Base-by-base conservation (phyloP, 2,329 filamentous ascomycete species). In the Akanthomyces uredinophilus region DNA sequence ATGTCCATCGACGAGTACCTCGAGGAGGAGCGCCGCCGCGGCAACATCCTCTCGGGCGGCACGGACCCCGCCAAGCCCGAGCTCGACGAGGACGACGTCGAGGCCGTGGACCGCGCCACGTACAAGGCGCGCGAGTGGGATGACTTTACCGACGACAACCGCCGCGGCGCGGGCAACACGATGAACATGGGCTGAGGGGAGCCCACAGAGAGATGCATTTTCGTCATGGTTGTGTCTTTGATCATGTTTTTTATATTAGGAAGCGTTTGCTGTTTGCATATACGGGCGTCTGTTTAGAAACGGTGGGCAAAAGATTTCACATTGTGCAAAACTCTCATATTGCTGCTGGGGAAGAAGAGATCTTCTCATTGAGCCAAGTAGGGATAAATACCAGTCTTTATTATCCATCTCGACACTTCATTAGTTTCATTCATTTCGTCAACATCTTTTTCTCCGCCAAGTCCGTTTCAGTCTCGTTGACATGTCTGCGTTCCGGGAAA, bases 1-100 rank as follows among this genome's bases (percentile, higher is more conserved):
- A 98, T 99, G 95, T 91, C 87, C 1, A 97, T 99, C 65, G 95
- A 99, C 68, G 95, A 99, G 77, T 99, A 98, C 71, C 80, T 99
- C 18, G 95, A 96, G 58, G 94, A 98, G 75, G 95, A 98, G 78
- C 84, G 84, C 70, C 83, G 85, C 67, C 81, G 90, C 65, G 95
- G 95, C 18, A 91, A 91, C 22, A 93, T 99, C 63, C 91, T 98
- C 61, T 90, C 97, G 71, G 95, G 93, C 41, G 92, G 92, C 35
- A 93, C 93, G 20, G 90, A 90, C 69, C 85, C 88, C 66, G 78
- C 85, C 29, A 81, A 82, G 65, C 84, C 87, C 1, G 87, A 92
- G 73, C 84, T 90, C 6, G 90, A 99, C 71, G 95, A 98, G 78
- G 95, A 99, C 72, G 86, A 98, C 72, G 77, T 90, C 64, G 90